Base-by-base conservation (phyloP, 2,329 filamentous ascomycete species). In the Anisogramma anomala region DNA sequence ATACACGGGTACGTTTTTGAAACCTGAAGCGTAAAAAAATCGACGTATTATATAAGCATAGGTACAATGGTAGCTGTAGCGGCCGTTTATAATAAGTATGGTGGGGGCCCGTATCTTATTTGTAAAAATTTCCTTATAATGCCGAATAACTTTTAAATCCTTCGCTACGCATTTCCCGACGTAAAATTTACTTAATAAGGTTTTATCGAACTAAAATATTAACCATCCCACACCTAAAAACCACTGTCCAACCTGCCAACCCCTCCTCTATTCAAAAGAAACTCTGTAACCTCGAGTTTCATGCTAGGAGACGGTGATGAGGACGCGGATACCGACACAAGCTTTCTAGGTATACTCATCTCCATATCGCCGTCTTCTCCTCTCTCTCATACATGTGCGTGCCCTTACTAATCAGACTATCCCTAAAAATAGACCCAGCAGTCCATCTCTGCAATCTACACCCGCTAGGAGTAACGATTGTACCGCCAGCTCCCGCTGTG, bases 181-280 rank as follows among this genome's bases (percentile, higher is more conserved):
- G n/a, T n/a, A n/a, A n/a, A n/a, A n/a, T n/a, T n/a, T n/a, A n/a
- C n/a, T n/a, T n/a, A n/a, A n/a, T n/a, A n/a, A n/a, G n/a, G n/a
- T n/a, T n/a, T n/a, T n/a, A n/a, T n/a, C n/a, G n/a, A n/a, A n/a
- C n/a, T n/a, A n/a, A n/a, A n/a, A n/a, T n/a, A n/a, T n/a, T n/a
- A n/a, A n/a, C n/a, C n/a, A 52, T 56, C 59, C 41, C 63, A 65
- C 46, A 78, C 76, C 49, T 82, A 82, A 58, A 71, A 75, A 35
- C 78, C 78, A 8, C 65, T 82, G 38, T 82, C 77, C 22, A 79
- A 77, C 56, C 68, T 82, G 17, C 78, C 78, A 15, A 82, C 78
- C 39, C 78, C 78, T 48, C 78, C 78, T 33, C 69, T 69, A 8
- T 78, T 73, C 33, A 69, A 68, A 36, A 61, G 60, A 45, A 62